Base-by-base conservation (phyloP, 1,284 basidiomycete species). In the Coniophora puteana region DNA sequence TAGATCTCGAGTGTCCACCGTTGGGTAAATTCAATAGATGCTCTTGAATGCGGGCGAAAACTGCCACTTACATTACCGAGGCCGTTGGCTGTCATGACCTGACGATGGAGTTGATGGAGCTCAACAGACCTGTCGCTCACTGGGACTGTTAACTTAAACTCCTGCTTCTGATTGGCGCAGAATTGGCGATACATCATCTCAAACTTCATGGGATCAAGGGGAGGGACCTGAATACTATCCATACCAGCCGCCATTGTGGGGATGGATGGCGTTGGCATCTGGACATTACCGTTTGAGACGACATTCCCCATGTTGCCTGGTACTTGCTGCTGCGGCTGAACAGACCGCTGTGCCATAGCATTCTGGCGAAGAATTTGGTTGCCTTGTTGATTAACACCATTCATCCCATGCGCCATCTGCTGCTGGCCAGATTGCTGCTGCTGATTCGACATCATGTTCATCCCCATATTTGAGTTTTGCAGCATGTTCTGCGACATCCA, bases 21-120 rank as follows among this genome's bases (percentile, higher is more conserved):
- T 42, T 64, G 56, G 14, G 65, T 63, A n/a, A 82, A 73, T 81
- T 84, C 38, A n/a, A 43, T 16, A 18, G 10, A n/a, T 28, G 10
- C 42, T 18, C 35, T 25, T 45, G 21, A 21, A 39, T 48, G 32
- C 36, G 22, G 27, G 23, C 33, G 41, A 29, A 36, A 41, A 42
- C 18, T 18, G 41, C 11, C 17, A 62, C 70, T 52, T 52, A 83
- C 84, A 38, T 65, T 67, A 5, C 44, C 37, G 34, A 53, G 53
- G 26, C 83, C 83, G 41, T 76, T 78, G 52, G 75, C 72, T 24
- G 59, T 63, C 57, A 81, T 69, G 16, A 87, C 81, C 30, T 69
- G 55, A 33, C 55, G 55, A 53, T 88, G 82, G 30, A 88, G 58
- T 24, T 58, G 49, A 57, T 79, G 68, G 20, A 85, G 54, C 51